These are phyloP conservation scores for Pezicula radicicola DNA, from an alignment of 2,329 filamentous ascomycete species.

Conservation along the genomic window DNA sequence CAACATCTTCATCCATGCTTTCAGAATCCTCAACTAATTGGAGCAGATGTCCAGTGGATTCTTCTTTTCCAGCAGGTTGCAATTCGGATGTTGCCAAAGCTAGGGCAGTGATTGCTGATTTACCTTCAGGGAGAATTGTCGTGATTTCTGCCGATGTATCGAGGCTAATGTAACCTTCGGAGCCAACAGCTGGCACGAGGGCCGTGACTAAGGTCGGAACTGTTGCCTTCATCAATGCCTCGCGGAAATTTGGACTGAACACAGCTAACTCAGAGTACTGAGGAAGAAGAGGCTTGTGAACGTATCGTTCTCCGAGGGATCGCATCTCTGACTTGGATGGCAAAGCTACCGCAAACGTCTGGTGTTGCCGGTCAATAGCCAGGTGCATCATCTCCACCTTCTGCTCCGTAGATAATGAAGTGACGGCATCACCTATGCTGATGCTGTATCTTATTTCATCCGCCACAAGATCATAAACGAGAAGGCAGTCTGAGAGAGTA, in stretches of 20 bases:
- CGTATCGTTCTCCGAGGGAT: neutral
- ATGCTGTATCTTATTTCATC: conserved; percentile 68
- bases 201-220: conserved; percentile 61
- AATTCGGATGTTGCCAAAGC: conserved; percentile 51
- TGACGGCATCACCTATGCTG: conserved; percentile 48
- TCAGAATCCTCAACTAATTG: conserved; percentile 24
- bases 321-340: conserved; percentile 29
- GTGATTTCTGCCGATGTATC: conserved; percentile 75
- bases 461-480: conserved; percentile 81
- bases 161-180: conserved; percentile 71
- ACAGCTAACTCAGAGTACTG: conserved; percentile 53
- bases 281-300: conserved; percentile 35
- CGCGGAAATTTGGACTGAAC: conserved; percentile 59
- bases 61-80: conserved; percentile 30
- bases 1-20: conserved; percentile 32
- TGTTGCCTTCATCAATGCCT: conserved; percentile 56
- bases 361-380: conserved; percentile 63
- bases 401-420: conserved; percentile 28
- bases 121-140: conserved; percentile 56
- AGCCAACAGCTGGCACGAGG: conserved; percentile 59
- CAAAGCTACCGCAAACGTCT: conserved; percentile 64
- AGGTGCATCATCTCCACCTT: conserved; percentile 57
- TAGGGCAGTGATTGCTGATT: conserved; percentile 47
- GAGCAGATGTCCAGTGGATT: conserved; percentile 14
- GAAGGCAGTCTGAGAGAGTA: conserved; percentile 68